Conservation (phyloP, 2,329 filamentous ascomycete species). For the Hypoxylon sp. region DNA sequence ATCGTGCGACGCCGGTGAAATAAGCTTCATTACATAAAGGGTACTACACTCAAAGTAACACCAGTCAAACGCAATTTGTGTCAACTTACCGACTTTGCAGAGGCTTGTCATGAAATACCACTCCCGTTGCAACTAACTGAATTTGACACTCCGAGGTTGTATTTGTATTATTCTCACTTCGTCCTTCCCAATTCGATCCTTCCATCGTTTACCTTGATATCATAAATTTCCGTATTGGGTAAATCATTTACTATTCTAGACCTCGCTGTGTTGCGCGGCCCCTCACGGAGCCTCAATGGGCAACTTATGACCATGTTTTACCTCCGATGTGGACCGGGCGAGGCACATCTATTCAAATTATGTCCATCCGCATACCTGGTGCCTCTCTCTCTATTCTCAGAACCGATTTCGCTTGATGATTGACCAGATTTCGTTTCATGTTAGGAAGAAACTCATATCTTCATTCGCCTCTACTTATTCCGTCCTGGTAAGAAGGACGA, state of each 20-base stretch:
- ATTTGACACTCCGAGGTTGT: conserved; percentile 7
- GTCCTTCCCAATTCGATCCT: conserved; percentile 8
- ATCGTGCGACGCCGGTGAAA: neutral
- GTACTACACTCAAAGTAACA: conserved; percentile 7
- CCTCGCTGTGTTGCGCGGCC: conserved; percentile 15
- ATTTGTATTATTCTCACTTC: neutral
- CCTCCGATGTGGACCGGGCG: neutral
- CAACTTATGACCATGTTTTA: neutral
- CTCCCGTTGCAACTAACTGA: conserved; percentile 6
- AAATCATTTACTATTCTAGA: conserved; percentile 6
- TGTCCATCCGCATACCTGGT: neutral
- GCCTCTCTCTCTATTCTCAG: neutral
- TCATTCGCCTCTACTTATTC: neutral
- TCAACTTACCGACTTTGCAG: conserved; percentile 15
- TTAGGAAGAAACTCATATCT: neutral
- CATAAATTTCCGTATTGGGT: conserved; percentile 20
- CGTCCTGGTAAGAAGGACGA: neutral
- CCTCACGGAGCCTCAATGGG: conserved; percentile 24
- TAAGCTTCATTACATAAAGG: conserved; percentile 22
- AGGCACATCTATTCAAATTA: neutral
- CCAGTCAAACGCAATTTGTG: conserved; percentile 20
- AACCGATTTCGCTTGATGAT: conserved; percentile 7
- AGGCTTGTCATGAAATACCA: conserved; percentile 7
- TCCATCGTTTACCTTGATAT: neutral
- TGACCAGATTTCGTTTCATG: conserved; percentile 2